Conservation (phyloP, 148 eudicot genomes). For the Rhododendron kiyosumense region DNA sequence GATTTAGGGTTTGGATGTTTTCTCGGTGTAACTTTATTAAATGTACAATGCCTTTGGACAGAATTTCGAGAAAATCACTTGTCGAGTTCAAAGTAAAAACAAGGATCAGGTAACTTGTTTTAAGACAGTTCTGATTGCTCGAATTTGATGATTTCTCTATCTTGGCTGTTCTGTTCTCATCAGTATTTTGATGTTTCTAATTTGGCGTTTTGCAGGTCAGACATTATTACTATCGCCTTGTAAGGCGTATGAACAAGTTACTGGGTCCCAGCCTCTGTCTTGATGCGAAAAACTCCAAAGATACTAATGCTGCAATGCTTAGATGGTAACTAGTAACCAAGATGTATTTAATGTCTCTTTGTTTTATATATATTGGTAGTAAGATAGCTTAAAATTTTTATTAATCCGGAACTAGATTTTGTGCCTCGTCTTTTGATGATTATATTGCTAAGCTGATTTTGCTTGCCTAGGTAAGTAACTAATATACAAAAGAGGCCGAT, state of each 20-base stretch:
- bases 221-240: conserved; percentile 97
- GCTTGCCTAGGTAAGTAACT: neutral
- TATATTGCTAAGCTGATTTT: neutral
- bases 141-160: neutral
- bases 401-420: neutral
- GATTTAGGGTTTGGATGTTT: neutral
- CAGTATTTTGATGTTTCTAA: neutral
- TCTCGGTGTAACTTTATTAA: conserved; percentile 9
- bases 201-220: conserved; percentile 59
- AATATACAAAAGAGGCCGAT: neutral
- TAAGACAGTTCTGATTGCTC: neutral
- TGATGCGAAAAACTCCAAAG: conserved; percentile 94
- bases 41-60: conserved; percentile 26
- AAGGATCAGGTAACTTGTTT: conserved; percentile 79
- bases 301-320: conserved; percentile 98
- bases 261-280: conserved; percentile 83
- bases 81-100: conserved; percentile 89
- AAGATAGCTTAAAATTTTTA: neutral
- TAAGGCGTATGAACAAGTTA: conserved; percentile 97
- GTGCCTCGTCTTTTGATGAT: neutral
- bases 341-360: neutral
- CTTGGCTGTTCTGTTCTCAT: neutral
- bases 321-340: conserved; percentile 54
- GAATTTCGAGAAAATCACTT: conserved; percentile 97
- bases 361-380: neutral